Evolutionary conservation across 768 basidiomycete species (phyloP), one percentile per base, ranked within the genome.

Genomic region (Termitomyces sp.): DNA sequence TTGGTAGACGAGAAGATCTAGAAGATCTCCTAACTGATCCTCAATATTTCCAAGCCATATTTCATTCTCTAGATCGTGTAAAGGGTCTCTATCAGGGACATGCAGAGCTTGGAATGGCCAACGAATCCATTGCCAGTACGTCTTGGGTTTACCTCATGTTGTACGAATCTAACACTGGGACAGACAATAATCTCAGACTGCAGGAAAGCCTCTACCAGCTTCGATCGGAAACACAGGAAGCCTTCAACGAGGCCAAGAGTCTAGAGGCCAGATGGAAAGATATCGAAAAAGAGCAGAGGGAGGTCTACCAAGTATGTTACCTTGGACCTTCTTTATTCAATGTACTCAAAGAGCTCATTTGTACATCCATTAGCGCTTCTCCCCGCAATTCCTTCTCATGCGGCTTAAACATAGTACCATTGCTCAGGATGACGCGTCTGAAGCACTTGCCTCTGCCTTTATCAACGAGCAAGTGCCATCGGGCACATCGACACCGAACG

Each of bases 401-500:
- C 86, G 95, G 2, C 80, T 96, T 13, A 82, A 86, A 44, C 94
- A 98, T 67, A 89, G 93, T 32, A 87, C 88, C 18, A 93, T 88
- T 0, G 88, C 88, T 22, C 94, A 95, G 71, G 96, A 98, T 62
- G 94, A 94, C 57, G 75, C 81, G 14, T 94, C 93, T 1, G 96
- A 98, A 70, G 77, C 84, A 2, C 73, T 96, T 24, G 93, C 94
- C 1, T 81, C 86, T n/a, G 74, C 84, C 0, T 97, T 98, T 67
- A 80, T 97, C 27, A 85, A 89, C 56, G 83, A 83, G 6, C 78
- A 79, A 54, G 29, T 48, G 48, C 55, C 60, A n/a, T 50, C 72
- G 22, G 71, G 70, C 5, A 65, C 74, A 8, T 74, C 71, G 18
- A 75, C 74, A 24, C 71, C 77, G 12, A 70, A 69, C 36, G 69